Evolutionary conservation across 1,139 yeast species (phyloP).

Genomic region (Scheffersomyces stambukii): DNA sequence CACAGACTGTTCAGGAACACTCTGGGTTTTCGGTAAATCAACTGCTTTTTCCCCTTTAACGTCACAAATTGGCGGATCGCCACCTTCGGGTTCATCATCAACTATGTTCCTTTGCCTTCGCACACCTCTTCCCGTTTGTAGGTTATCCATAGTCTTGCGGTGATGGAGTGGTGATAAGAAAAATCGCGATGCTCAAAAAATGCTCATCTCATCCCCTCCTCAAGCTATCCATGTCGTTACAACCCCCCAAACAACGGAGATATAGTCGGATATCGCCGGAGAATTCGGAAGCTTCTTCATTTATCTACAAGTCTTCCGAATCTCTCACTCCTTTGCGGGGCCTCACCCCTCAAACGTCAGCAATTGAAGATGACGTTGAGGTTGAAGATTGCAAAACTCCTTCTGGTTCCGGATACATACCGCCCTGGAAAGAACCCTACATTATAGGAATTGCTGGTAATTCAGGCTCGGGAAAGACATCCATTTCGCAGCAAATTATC

Average conservation of each 20-base stretch:
- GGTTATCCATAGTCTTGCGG: constrained; percentile 1
- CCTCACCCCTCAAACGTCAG: too few relatives aligned
- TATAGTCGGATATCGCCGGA: too few relatives aligned
- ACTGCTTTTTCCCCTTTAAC: constrained; percentile 1
- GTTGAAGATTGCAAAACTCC: neutral
- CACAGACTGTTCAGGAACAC: neutral
- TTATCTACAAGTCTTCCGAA: too few relatives aligned
- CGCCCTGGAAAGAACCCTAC: constrained; percentile 97
- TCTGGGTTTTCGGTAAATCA: neutral
- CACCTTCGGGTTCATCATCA: constrained; percentile 6
- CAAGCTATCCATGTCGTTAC: neutral
- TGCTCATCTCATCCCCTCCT: constrained; percentile 1
- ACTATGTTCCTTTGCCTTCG: constrained; percentile 13
- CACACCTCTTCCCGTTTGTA: constrained; percentile 17
- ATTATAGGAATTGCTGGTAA: constrained; percentile 93
- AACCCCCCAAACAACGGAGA: too few relatives aligned
- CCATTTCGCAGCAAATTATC: constrained; percentile 81
- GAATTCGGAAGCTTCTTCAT: too few relatives aligned
- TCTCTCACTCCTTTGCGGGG: too few relatives aligned
- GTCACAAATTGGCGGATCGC: constrained; percentile 1
- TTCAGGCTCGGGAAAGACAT: constrained; percentile 94
- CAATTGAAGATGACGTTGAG: too few relatives aligned
- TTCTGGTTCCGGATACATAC: constrained; percentile 46
- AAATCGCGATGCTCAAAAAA: neutral
- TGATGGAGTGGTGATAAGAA: constrained; percentile 1